Conservation (phyloP, 2,329 filamentous ascomycete genomes). For the Myriangium duriaei region DNA sequence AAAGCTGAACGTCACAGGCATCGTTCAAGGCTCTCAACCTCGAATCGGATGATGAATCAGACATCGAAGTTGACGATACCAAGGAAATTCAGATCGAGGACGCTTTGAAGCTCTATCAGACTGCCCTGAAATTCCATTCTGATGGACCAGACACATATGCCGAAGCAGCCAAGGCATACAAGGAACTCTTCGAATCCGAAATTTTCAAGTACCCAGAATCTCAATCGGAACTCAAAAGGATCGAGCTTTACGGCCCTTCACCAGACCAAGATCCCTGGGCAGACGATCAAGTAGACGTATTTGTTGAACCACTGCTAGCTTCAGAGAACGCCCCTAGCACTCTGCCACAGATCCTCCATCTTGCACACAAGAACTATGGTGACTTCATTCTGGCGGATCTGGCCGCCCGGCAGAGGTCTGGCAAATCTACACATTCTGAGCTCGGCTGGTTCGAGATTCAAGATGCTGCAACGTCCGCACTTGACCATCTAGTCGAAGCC, state of each 20-base stretch:
- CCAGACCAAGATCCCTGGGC: conserved; percentile 28
- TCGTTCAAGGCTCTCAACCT: conserved; percentile 84
- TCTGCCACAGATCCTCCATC: conserved; percentile 76
- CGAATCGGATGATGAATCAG: conserved; percentile 78
- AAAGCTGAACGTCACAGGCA: conserved; percentile 19
- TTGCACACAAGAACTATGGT: conserved; percentile 91
- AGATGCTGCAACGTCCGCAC: conserved; percentile 28
- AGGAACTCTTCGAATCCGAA: conserved; percentile 74
- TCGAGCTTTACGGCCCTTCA: conserved; percentile 39
- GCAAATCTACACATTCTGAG: conserved; percentile 14
- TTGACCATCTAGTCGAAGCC: conserved; percentile 47
- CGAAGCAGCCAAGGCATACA: conserved; percentile 70
- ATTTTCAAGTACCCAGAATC: conserved; percentile 90
- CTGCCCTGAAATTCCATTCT: conserved; percentile 78
- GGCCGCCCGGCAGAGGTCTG: conserved; percentile 27
- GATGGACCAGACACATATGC: conserved; percentile 66
- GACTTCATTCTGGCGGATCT: conserved; percentile 77
- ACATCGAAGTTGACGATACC: conserved; percentile 88
- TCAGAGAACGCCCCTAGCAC: conserved; percentile 64
- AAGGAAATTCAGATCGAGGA: conserved; percentile 97
- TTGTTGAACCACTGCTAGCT: conserved; percentile 27
- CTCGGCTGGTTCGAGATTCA: conserved; percentile 17
- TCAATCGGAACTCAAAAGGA: conserved; percentile 67
- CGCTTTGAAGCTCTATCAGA: conserved; percentile 87
- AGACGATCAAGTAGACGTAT: conserved; percentile 16